Evolutionary conservation across 2,329 filamentous ascomycete species (phyloP), one percentile per base, ranked within the genome.

Genomic region (Albophoma yamanashiensis): DNA sequence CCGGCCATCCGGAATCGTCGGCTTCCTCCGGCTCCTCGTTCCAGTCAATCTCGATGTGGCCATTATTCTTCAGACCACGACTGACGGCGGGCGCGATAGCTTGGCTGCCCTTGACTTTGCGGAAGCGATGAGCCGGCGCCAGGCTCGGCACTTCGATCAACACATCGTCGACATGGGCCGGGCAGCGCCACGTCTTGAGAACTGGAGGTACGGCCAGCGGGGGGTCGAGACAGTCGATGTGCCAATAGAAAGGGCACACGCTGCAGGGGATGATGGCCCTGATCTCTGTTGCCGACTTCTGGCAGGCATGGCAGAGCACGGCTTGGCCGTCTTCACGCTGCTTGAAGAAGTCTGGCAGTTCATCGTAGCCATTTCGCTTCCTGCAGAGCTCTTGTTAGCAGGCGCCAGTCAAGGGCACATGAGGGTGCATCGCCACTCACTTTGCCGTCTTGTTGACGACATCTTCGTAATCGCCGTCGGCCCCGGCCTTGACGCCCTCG

Each of bases 151-250:
- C 75, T 55, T 81, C 76, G 38, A 76, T 76, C 60, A 96, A 79
- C 60, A 92, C 81, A 63, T 93, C 87, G 58, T 94, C 90, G 50
- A 89, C 80, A 71, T 99, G 94, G 64, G 89, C 86, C 57, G 93
- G 93, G 70, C 94, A 99, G 73, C 86, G 88, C 91, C 92, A 99
- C 59, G 86, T 88, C 68, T 87, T 85, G 58, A 88, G 79, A 57
- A 86, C 82, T 14, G 92, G 92, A 45, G 91, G 89, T 59, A 89
- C 85, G 40, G 92, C 86, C 69, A 92, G 76, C 40, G 93, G 92
- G 36, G 91, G 90, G 69, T 95, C 87, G 20, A 96, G 78, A 74
- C 94, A 99, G 73, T 97, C 93, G 58, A 96, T 79, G 76, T 99
- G 94, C 89, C 92, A 99, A 69, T 87, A 82, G 40, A 91, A 81